Evolutionary conservation across 2,329 filamentous ascomycete species (phyloP).

Genomic region (Microsporum audouinii): DNA sequence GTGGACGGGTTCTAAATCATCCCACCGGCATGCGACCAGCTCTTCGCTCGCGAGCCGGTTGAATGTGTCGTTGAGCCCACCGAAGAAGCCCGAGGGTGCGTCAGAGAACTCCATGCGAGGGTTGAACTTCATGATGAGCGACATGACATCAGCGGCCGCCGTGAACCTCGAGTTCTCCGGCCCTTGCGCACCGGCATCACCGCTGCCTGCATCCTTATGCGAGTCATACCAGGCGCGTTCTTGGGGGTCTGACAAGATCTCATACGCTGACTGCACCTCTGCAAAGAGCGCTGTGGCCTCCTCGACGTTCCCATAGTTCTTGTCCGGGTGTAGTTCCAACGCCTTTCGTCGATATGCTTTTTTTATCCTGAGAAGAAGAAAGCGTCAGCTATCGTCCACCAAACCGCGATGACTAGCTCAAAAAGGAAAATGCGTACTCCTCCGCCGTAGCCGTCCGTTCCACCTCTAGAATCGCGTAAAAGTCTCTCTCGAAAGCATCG

Average conservation of each 20-base stretch:
- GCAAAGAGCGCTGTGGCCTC: conserved; percentile 76
- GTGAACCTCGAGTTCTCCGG: conserved; percentile 64
- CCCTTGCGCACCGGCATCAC: conserved; percentile 38
- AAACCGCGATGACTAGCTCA: background rate
- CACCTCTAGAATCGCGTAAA: conserved; percentile 70
- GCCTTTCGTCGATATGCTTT: conserved; percentile 86
- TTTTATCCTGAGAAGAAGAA: conserved; percentile 55
- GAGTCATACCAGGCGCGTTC: conserved; percentile 97
- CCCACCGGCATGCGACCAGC: conserved; percentile 58
- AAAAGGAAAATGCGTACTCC: conserved; percentile 46
- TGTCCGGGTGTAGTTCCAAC: conserved; percentile 86
- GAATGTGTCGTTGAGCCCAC: conserved; percentile 65
- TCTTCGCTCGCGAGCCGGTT: conserved; percentile 72
- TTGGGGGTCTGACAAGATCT: conserved; percentile 90
- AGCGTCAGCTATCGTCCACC: background rate
- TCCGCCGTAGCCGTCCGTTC: conserved; percentile 64
- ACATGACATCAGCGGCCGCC: conserved; percentile 65
- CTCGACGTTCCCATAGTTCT: conserved; percentile 78
- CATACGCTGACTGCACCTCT: conserved; percentile 84
- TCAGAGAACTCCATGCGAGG: conserved; percentile 69
- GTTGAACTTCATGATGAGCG: conserved; percentile 70
- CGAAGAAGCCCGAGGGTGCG: conserved; percentile 71
- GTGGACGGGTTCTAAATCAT: conserved; percentile 46
- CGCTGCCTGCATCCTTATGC: conserved; percentile 63
- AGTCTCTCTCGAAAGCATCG: conserved; percentile 26